Evolutionary conservation across 2,329 filamentous ascomycete genomes (phyloP).

Genomic region (Cytospora paraplurivora): DNA sequence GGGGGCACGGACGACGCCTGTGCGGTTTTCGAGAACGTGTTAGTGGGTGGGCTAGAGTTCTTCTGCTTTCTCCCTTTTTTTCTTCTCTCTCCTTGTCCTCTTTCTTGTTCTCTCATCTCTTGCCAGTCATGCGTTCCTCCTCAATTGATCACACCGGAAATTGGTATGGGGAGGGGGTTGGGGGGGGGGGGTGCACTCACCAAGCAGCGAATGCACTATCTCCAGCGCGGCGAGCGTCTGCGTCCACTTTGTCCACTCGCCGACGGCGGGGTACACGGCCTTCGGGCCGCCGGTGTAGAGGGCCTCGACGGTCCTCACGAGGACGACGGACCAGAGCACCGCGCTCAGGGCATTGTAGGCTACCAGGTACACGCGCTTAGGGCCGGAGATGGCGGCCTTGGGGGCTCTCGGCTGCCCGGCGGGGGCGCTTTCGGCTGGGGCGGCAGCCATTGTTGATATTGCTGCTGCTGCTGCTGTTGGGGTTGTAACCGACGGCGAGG

Average conservation of each 20-base stretch:
- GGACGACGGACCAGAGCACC: slow-evolving; percentile 74
- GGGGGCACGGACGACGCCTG: slow-evolving; percentile 83
- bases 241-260: slow-evolving; percentile 72
- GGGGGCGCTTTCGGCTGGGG: slow-evolving; percentile 27
- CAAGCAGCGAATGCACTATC: slow-evolving; percentile 76
- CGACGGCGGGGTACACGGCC: slow-evolving; percentile 60
- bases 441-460: slow-evolving; percentile 31
- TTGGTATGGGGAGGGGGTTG: neutral
- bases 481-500: too few species aligned
- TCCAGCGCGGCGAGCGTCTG: slow-evolving; percentile 85
- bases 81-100: too few species aligned
- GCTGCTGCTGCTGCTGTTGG: too few species aligned
- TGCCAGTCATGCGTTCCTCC: neutral
- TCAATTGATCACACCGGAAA: neutral
- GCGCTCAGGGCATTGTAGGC: slow-evolving; percentile 27
- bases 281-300: slow-evolving; percentile 51
- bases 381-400: slow-evolving; percentile 36
- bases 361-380: slow-evolving; percentile 27
- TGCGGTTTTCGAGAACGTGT: neutral
- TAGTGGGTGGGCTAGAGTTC: too few species aligned
- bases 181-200: slow-evolving; percentile 48
- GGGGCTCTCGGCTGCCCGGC: slow-evolving; percentile 23
- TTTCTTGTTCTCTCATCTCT: neutral
- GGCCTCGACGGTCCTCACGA: slow-evolving; percentile 64
- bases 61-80: too few species aligned